Evolutionary conservation across 2,329 filamentous ascomycete genomes (phyloP), one percentile per base, ranked within the genome.

Genomic region (Pseudogymnoascus sp.): DNA sequence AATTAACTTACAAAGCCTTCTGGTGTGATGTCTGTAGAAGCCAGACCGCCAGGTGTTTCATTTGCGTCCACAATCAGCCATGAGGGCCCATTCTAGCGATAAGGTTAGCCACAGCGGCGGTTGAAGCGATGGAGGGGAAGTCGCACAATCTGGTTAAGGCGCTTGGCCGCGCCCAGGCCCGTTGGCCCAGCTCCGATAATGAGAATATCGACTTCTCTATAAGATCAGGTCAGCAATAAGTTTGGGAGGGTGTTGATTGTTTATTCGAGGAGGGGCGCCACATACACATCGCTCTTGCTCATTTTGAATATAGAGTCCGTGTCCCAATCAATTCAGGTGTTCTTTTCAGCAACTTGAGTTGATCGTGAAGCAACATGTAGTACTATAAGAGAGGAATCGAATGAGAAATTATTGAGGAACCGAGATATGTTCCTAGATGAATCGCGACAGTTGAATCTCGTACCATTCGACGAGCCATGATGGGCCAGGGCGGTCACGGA

Each of bases 111-210:
- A 62, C 60, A 59, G 66, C 21, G 62, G 66, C 21, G 62, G 67
- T 69, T 65, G 63, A 47, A 31, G 61, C 28, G 42, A 33, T n/a
- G 42, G 62, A 11, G 66, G 50, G n/a, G 50, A 57, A 33, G 28
- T 64, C 63, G 68, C 64, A 97, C 95, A 75, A 97, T 87, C 80
- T 99, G 95, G 79, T 97, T 89, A 70, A 99, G 86, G 76, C 95
- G 91, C 84, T 99, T 99, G 72, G 95, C 95, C 76, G 95, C 95
- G 83, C 95, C 95, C 71, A 97, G 86, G 79, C 95, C 95, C 74
- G 95, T 97, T 72, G 95, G 95, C 75, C 95, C 95, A 79, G 93
- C 93, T 75, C 95, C 95, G 81, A 97, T 97, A 78, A 99, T 87
- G 76, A 99, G 91, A 71, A 99, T 89, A 80, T 99, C 95, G 76